Base-by-base conservation (phyloP, 352 stramenopile genomes). In the Sclerospora graminicola region DNA sequence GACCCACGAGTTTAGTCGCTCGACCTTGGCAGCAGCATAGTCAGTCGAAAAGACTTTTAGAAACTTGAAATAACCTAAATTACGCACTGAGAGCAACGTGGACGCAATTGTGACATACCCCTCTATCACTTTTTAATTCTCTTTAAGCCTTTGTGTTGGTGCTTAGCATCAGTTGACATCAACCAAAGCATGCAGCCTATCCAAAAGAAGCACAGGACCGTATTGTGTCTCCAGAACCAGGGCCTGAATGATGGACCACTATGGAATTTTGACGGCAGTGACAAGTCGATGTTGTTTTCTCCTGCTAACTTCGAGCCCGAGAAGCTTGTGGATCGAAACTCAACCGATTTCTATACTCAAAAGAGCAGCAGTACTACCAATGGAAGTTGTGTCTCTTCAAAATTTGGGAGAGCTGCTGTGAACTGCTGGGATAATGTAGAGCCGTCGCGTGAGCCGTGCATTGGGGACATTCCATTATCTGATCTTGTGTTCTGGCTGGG, bases 401-500 rank as follows among this genome's bases (percentile, higher is more conserved):
- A 2, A 7, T 50, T 39, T 16, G 13, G 15, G 14, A 29, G n/a
- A 45, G 21, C 21, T 14, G 37, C 24, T 3, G 24, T 36, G 8
- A 45, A 33, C 26, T 54, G 48, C 29, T 54, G 26, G 51, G 16
- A 31, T 36, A 62, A 63, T 28, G 29, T 77, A n/a, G 67, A 80
- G 42, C 67, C 69, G 27, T 73, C 58, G 16, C 55, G 48, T 9
- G 69, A 82, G 52, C 65, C 67, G 8, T 77, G 64, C 45, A 67
- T 58, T 0, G 69, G 65, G 35, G 69, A 78, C 21, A 80, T 82
- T 28, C 65, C 69, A 28, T 80, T 55, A 52, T 46, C 46, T 13
- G 67, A 82, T 27, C 49, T 80, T 18, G 62, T 82, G 7, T 82
- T 82, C 35, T 82, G 69, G 67, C 47, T 82, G 13, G 69, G 66